Percentiles rank a stretch among this genome's conserved stretches.
Conservation (phyloP, 2,329 filamentous ascomycete species). For the Ceratocystis variospora region DNA sequence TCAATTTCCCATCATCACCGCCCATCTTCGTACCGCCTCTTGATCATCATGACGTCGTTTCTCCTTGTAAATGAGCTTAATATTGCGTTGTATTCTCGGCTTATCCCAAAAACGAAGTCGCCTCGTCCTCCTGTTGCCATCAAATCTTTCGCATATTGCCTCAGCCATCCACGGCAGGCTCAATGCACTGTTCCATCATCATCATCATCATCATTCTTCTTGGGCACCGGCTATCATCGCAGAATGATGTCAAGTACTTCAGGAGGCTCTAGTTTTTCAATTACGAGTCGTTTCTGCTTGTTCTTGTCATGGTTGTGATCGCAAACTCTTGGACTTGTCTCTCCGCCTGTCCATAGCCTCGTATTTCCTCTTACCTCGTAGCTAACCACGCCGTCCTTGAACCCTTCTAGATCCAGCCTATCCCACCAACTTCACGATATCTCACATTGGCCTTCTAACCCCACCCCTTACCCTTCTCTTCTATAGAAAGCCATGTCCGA, state of each 20-base stretch:
- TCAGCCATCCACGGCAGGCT: neutral
- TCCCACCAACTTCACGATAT: neutral
- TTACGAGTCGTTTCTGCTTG: neutral
- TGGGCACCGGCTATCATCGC: constrained; percentile 11
- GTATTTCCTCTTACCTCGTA: neutral
- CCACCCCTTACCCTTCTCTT: neutral
- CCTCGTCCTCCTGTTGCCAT: constrained; percentile 8
- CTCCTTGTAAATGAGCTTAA: neutral
- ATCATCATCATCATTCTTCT: constrained; percentile 1
- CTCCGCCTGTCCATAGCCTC: neutral
- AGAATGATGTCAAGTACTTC: constrained; percentile 5
- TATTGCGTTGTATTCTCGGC: neutral
- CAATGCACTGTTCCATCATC: neutral
- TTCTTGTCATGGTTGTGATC: constrained; percentile 8
- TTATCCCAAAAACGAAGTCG: constrained; percentile 5
- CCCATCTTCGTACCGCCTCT: constrained; percentile 9
- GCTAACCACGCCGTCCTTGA: constrained; percentile 12
- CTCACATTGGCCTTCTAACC: constrained; percentile 4
- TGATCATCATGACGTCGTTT: constrained; percentile 15
- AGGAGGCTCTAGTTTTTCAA: neutral
- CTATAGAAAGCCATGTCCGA: constrained; percentile 15
- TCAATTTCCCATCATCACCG: constrained; percentile 13
- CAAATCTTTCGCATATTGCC: neutral
- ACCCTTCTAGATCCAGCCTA: neutral
- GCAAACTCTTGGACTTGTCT: constrained; percentile 8